Evolutionary conservation across 352 stramenopile genomes (phyloP), one percentile per base, ranked within the genome.

Genomic region (Lagenidium giganteum): DNA sequence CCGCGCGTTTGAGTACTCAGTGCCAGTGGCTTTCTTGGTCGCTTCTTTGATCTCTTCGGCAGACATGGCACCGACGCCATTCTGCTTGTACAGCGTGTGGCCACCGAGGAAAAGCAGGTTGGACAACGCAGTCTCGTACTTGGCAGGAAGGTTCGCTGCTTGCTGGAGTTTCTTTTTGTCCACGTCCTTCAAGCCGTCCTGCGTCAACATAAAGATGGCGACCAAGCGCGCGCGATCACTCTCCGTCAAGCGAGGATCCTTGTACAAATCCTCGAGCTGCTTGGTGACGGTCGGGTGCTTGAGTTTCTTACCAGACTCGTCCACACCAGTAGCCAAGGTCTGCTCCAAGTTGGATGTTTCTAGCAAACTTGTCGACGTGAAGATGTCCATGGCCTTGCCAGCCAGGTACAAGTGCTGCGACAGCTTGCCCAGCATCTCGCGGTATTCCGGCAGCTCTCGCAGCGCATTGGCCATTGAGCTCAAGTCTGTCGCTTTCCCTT

Each of bases 371-470:
- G 69, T 59, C 6, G 72, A 76, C 6, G 83, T 95, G 50, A 98
- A 97, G 12, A 75, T 70, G 34, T 93, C 86, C 79, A 98, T 96
- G 35, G 83, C 95, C 54, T 96, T 88, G 25, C 90, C 84, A 0
- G 92, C 74, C 51, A 98, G 73, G 26, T 87, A 83, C 65, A 98
- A 83, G 49, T 98, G 93, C 58, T 97, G 83, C 1, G 70, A 88
- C 7, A 98, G 60, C 38, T 97, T 97, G 1, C 80, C 82, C 57
- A 97, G 87, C 36, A 96, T 86, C 64, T 98, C 86, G 20, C 72
- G 67, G 48, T 97, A 98, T 49, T 98, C 90, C 4, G 93, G 91
- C n/a, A 98, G 62, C 27, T 93, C 80, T 25, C 95, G 90, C 6
- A 97, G 54, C 5, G 87, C 91, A 8, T 81, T 74, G 12, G 87